These are phyloP conservation scores for Chenopodium suecicum DNA, from an alignment of 148 eudicot genomes.

Conservation along the genomic window DNA sequence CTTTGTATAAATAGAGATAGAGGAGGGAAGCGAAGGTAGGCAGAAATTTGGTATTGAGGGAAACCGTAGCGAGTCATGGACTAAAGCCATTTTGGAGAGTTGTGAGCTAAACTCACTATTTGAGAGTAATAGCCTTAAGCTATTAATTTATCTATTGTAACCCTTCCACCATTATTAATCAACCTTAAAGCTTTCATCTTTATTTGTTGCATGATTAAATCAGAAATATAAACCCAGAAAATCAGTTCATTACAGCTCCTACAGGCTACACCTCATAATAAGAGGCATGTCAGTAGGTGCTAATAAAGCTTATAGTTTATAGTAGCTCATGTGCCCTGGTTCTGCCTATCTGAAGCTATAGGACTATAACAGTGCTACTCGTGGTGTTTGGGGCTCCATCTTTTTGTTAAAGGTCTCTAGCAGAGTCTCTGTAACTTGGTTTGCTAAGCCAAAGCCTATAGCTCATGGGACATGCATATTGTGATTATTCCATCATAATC, in stretches of 20 bases:
- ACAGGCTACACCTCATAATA: neutral
- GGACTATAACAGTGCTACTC: neutral
- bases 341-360: neutral
- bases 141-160: too few species aligned
- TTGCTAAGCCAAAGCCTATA: slow-evolving; percentile 1
- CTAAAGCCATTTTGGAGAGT: too few species aligned
- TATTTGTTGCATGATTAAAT: too few species aligned
- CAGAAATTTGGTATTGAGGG: too few species aligned
- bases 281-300: neutral
- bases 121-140: too few species aligned
- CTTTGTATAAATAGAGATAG: too few species aligned
- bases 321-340: neutral
- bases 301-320: neutral
- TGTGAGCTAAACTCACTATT: too few species aligned
- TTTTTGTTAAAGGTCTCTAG: neutral
- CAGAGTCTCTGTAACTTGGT: neutral
- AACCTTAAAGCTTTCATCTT: too few species aligned
- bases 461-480: neutral
- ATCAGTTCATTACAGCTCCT: neutral
- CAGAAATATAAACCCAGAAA: too few species aligned
- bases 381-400: neutral
- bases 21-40: too few species aligned
- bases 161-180: too few species aligned
- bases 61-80: too few species aligned
- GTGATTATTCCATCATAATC: neutral